Percentiles rank a stretch among this genome's conserved stretches.
These are phyloP conservation scores for Phytopythium oedochilum DNA, from an alignment of 352 stramenopile species.

Conservation along the genomic window DNA sequence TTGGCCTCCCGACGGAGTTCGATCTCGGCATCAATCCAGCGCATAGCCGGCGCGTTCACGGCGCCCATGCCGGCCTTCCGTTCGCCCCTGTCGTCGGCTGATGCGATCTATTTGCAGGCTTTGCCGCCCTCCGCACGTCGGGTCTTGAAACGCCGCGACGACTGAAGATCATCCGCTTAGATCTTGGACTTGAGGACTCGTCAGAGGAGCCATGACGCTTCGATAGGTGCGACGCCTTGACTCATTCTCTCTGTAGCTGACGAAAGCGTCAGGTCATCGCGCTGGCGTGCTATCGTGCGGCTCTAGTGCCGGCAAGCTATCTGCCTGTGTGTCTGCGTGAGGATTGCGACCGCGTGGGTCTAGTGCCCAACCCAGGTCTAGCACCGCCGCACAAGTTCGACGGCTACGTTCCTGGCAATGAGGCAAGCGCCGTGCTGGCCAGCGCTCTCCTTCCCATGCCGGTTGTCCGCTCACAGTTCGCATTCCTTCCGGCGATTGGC, in stretches of 20 bases:
- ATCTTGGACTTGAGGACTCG: background rate
- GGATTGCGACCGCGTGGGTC: too few species aligned
- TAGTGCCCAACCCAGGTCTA: background rate
- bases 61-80: constrained; percentile 30
- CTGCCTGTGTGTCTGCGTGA: too few species aligned
- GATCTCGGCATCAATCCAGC: constrained; percentile 49
- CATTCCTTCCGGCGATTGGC: background rate
- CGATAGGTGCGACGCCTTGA: too few species aligned
- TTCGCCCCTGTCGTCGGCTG: background rate
- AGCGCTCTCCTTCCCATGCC: background rate
- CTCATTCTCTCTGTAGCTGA: too few species aligned
- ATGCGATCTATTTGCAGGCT: background rate
- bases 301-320: too few species aligned
- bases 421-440: background rate
- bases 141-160: constrained; percentile 9
- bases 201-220: too few species aligned
- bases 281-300: too few species aligned
- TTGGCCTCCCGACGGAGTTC: constrained; percentile 70
- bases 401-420: background rate
- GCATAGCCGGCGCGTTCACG: constrained; percentile 41
- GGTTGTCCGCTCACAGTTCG: background rate
- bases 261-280: too few species aligned
- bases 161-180: background rate
- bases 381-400: background rate
- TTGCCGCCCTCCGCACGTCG: background rate